These are phyloP conservation scores for Trichophyton benhamiae DNA, from an alignment of 2,329 filamentous ascomycete species.

Conservation along the genomic window DNA sequence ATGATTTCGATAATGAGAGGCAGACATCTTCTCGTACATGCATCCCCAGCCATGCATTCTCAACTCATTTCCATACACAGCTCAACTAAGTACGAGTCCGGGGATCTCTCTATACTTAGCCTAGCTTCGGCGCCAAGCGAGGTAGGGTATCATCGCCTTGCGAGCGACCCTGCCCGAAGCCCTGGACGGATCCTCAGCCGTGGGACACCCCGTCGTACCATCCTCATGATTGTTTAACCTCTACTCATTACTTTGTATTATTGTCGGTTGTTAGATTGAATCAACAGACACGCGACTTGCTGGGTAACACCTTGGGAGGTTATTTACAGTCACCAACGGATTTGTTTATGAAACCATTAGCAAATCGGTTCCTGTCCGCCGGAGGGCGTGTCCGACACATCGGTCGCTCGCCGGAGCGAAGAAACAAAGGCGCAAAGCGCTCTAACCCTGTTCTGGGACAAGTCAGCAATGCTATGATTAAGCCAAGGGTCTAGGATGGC, in stretches of 20 bases:
- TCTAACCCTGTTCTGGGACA: neutral
- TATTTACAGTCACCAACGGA: no score
- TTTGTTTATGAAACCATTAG: neutral
- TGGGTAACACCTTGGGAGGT: neutral
- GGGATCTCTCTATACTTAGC: neutral
- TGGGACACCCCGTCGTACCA: neutral
- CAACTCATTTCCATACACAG: neutral
- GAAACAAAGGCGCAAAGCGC: neutral
- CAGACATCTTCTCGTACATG: neutral
- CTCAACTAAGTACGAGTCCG: neutral
- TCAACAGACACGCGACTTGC: neutral
- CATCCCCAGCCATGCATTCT: neutral
- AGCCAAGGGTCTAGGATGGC: neutral
- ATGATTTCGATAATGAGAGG: neutral
- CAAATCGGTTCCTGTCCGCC: neutral
- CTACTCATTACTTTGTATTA: neutral
- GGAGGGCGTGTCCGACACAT: neutral
- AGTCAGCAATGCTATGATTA: neutral
- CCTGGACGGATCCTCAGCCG: neutral
- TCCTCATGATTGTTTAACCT: neutral
- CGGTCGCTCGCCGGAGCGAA: neutral
- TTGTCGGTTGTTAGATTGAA: neutral
- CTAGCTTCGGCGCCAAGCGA: conserved; percentile 3
- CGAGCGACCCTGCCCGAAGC: neutral
- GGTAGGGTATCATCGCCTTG: conserved; percentile 3